These are phyloP conservation scores for Chenopodium berlandieri DNA, from an alignment of 148 eudicot genomes.

Conservation along the genomic window DNA sequence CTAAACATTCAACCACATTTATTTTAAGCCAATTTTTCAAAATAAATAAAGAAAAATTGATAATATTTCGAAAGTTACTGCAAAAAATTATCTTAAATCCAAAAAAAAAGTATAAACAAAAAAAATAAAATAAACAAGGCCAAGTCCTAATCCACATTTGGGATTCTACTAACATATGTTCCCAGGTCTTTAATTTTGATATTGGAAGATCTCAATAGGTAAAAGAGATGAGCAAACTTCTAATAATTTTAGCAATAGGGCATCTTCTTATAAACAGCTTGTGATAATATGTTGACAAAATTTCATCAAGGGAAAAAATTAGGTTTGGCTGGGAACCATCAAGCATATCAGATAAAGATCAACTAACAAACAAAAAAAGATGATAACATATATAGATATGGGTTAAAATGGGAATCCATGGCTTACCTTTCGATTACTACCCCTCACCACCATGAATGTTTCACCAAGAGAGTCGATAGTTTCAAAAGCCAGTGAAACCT, in stretches of 20 bases:
- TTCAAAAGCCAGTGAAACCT: constrained; percentile 81
- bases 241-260: neutral
- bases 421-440: constrained; percentile 81
- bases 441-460: constrained; percentile 91
- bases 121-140: no score
- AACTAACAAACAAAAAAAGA: neutral
- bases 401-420: neutral
- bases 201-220: neutral
- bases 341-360: neutral
- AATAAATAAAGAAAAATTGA: no score
- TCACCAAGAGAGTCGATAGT: constrained; percentile 92
- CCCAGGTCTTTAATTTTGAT: no score
- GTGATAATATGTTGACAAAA: neutral
- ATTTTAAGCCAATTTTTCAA: no score
- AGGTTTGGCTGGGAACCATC: neutral
- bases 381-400: neutral
- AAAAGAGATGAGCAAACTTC: neutral
- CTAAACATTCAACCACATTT: no score
- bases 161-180: no score
- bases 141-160: no score
- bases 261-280: neutral
- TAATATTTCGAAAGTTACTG: no score
- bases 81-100: no score
- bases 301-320: neutral
- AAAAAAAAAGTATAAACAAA: no score